These are phyloP conservation scores for Somion occarium DNA, from an alignment of 1,284 basidiomycete species.

Conservation along the genomic window DNA sequence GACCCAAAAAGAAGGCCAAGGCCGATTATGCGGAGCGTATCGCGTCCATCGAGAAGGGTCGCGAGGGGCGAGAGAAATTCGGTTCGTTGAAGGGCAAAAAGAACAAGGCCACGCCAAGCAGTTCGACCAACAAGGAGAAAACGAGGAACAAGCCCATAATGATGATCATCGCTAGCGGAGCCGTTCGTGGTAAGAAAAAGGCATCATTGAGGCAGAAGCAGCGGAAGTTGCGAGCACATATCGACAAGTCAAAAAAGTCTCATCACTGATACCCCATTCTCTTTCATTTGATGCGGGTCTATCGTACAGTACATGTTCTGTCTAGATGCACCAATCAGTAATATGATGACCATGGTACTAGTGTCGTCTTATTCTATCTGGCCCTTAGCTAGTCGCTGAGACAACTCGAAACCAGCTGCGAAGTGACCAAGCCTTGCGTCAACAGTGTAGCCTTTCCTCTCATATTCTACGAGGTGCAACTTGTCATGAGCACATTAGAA, in stretches of 20 bases:
- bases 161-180: constrained; percentile 80
- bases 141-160: constrained; percentile 88
- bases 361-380: neutral
- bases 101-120: constrained; percentile 74
- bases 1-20: constrained; percentile 92
- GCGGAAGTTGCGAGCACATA: constrained; percentile 67
- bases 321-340: neutral
- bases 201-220: constrained; percentile 85
- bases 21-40: constrained; percentile 94
- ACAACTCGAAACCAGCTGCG: constrained; percentile 65
- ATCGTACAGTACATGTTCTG: neutral
- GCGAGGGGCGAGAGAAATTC: constrained; percentile 95
- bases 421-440: constrained; percentile 76
- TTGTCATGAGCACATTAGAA: neutral
- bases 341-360: neutral
- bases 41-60: constrained; percentile 86
- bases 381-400: constrained; percentile 22
- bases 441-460: constrained; percentile 65
- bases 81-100: constrained; percentile 88
- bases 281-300: neutral
- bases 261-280: constrained; percentile 18
- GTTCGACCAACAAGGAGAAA: constrained; percentile 88
- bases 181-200: constrained; percentile 85
- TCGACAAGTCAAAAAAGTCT: constrained; percentile 62
- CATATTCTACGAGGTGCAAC: constrained; percentile 48